A percentile compares a stretch with the other conserved stretches of the same genome.
These are phyloP conservation scores for Ganoderma meredithae DNA, from an alignment of 1,284 basidiomycete genomes.

Conservation along the genomic window DNA sequence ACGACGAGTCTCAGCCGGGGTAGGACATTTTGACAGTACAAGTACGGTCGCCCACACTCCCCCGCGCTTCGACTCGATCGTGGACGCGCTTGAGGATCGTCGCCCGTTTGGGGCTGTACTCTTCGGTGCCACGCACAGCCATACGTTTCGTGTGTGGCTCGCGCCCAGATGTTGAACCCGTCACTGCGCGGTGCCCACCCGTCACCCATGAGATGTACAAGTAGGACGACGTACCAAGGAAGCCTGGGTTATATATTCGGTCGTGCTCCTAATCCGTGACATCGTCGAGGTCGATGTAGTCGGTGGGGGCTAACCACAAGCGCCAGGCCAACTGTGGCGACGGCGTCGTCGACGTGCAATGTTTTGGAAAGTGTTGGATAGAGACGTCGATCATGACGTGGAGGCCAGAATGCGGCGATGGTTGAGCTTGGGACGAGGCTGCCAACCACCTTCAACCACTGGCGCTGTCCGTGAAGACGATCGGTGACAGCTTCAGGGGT, in stretches of 20 bases:
- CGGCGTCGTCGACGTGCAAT: not conserved
- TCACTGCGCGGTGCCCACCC: not conserved
- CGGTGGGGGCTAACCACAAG: not conserved
- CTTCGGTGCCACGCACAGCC: constrained; percentile 7
- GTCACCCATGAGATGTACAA: not conserved
- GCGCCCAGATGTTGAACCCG: not conserved
- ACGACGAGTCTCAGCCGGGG: constrained; percentile 1
- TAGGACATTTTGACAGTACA: constrained; percentile 1
- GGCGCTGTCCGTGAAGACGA: not conserved
- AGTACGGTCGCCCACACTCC: constrained; percentile 6
- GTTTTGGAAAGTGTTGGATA: not conserved
- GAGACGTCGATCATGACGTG: not conserved
- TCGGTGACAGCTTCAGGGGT: not conserved
- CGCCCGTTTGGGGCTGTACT: constrained; percentile 11
- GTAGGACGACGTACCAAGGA: not conserved
- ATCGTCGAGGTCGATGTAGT: not conserved
- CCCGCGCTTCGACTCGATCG: not conserved
- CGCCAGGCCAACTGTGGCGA: not conserved
- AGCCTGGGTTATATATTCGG: too few relatives aligned
- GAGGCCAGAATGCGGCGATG: not conserved
- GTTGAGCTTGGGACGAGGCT: not conserved
- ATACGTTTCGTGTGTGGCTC: not conserved
- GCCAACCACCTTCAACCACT: not conserved
- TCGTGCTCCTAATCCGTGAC: not conserved
- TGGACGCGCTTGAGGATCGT: constrained; percentile 12